phyloP scores from a whole-genome alignment of 2,329 filamentous ascomycete species.

The Onygena corvina region DNA sequence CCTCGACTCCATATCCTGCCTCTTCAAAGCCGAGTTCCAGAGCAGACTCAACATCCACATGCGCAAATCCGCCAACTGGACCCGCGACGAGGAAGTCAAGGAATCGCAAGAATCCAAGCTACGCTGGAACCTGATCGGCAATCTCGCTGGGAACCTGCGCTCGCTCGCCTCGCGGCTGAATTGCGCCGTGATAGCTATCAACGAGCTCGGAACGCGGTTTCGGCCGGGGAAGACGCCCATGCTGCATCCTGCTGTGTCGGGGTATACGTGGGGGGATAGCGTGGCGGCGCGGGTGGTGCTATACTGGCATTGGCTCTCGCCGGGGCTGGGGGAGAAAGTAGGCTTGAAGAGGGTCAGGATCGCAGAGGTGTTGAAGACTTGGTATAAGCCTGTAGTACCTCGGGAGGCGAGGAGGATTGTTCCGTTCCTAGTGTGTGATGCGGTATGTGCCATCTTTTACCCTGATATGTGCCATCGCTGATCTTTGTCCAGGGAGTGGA shows the following conservation, averaged over 20 bases:
- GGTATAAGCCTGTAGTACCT: slow-evolving; percentile 37
- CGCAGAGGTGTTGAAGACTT: slow-evolving; percentile 53
- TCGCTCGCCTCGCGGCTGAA: slow-evolving; percentile 63
- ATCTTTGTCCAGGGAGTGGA: not conserved
- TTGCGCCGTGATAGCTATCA: slow-evolving; percentile 62
- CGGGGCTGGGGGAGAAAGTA: slow-evolving; percentile 30
- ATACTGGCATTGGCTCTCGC: slow-evolving; percentile 59
- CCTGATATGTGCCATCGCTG: not conserved
- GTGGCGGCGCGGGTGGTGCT: slow-evolving; percentile 62
- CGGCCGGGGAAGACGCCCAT: slow-evolving; percentile 53
- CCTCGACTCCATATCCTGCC: slow-evolving; percentile 63
- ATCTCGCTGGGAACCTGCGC: slow-evolving; percentile 48
- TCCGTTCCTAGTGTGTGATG: slow-evolving; percentile 31
- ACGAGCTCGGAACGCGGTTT: slow-evolving; percentile 73
- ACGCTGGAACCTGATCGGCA: slow-evolving; percentile 51
- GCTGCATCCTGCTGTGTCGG: slow-evolving; percentile 62
- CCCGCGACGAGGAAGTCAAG: slow-evolving; percentile 16
- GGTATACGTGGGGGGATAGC: slow-evolving; percentile 66
- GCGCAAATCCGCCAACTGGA: slow-evolving; percentile 27
- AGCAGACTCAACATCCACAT: slow-evolving; percentile 27
- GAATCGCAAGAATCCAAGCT: slow-evolving; percentile 13
- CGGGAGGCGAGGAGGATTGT: slow-evolving; percentile 25
- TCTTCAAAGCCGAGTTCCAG: slow-evolving; percentile 67
- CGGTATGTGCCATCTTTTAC: slow-evolving; percentile 14
- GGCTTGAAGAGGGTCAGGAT: slow-evolving; percentile 43